These are phyloP conservation scores for Penicillium coffeae DNA, from an alignment of 495 filamentous ascomycete species.

Conservation along the genomic window DNA sequence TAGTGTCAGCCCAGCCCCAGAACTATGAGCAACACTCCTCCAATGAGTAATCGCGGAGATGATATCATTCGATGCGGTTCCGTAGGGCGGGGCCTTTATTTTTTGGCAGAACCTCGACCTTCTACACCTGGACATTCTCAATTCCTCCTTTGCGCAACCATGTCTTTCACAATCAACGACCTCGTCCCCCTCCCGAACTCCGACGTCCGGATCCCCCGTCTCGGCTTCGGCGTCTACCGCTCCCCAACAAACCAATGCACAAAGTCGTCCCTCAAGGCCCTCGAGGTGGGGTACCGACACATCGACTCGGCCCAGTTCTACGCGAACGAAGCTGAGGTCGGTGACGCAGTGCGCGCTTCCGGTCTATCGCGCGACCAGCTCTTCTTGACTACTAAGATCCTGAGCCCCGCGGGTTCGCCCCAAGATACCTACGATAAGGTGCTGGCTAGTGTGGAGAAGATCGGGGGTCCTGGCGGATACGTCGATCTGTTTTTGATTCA, in stretches of 20 bases:
- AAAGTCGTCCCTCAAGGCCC: slow-evolving; percentile 55
- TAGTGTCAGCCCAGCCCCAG: no score
- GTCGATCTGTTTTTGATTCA: slow-evolving; percentile 72
- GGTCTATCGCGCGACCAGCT: slow-evolving; percentile 53
- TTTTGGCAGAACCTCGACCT: neutral
- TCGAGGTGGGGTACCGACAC: slow-evolving; percentile 63
- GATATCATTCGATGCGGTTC: slow-evolving; percentile 19
- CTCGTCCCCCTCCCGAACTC: slow-evolving; percentile 53
- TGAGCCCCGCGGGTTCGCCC: slow-evolving; percentile 49
- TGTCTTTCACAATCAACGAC: slow-evolving; percentile 48
- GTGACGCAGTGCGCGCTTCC: slow-evolving; percentile 54
- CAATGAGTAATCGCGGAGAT: slow-evolving; percentile 8
- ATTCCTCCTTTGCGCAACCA: slow-evolving; percentile 15
- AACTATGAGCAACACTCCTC: no score
- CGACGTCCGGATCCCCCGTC: slow-evolving; percentile 52
- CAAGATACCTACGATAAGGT: slow-evolving; percentile 57
- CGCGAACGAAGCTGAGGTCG: slow-evolving; percentile 63
- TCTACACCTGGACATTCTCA: neutral
- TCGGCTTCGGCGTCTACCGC: slow-evolving; percentile 75
- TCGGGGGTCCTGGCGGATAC: slow-evolving; percentile 58
- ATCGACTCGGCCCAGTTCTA: slow-evolving; percentile 74
- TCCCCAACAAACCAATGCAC: slow-evolving; percentile 49
- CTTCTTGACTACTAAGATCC: slow-evolving; percentile 67
- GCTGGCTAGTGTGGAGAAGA: slow-evolving; percentile 57
- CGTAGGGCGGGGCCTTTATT: slow-evolving; percentile 9